phyloP scores from a whole-genome alignment of 225 moss, liverwort and hornwort species.

The Neckera pumila region DNA sequence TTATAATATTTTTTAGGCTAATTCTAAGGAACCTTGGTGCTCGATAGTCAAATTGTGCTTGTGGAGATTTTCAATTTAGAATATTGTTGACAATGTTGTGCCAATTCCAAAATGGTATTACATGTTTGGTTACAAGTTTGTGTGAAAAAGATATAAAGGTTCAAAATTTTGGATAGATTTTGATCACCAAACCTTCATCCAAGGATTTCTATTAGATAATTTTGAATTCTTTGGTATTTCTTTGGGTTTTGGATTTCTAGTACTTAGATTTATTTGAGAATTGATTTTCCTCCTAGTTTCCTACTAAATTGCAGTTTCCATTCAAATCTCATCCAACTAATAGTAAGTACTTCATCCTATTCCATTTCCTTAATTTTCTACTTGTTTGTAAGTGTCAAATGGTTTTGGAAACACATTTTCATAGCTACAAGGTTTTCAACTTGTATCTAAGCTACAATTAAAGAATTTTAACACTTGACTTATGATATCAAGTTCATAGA shows the following conservation, averaged over 20 bases:
- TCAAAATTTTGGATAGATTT: not conserved
- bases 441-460: not conserved
- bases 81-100: not conserved
- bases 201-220: not conserved
- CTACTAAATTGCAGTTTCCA: rapidly evolving
- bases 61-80: not conserved
- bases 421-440: too few species aligned
- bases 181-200: not conserved
- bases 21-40: not conserved
- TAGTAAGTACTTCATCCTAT: not conserved
- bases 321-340: not conserved
- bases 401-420: not conserved
- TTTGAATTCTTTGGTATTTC: too few species aligned
- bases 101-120: not conserved
- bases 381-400: not conserved
- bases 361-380: not conserved
- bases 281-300: rapidly evolving
- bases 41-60: not conserved
- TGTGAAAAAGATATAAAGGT: not conserved
- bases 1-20: not conserved
- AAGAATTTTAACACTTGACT: not conserved
- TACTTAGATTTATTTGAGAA: not conserved
- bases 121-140: not conserved
- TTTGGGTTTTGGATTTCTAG: rapidly evolving
- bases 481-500: not conserved